A percentile compares a stretch with the other conserved stretches of the same genome.
Evolutionary conservation across 306 rosid species (phyloP).

Genomic region (Arachis stenosperma): DNA sequence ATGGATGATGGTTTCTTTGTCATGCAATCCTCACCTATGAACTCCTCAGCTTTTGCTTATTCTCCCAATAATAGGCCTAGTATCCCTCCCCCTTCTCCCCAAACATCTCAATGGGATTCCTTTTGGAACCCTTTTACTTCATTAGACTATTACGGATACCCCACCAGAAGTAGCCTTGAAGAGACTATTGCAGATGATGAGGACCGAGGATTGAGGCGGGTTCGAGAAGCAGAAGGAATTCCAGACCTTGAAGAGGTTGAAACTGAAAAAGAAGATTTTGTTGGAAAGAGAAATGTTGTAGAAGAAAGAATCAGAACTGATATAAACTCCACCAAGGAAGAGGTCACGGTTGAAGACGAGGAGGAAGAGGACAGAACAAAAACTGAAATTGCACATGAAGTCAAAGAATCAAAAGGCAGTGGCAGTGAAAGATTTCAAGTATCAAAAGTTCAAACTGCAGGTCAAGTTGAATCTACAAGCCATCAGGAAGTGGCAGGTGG

Average conservation of each 20-base stretch:
- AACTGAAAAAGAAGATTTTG: constrained; percentile 58
- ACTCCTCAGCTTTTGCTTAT: constrained; percentile 62
- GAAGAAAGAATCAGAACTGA: constrained; percentile 54
- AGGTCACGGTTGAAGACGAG: constrained; percentile 63
- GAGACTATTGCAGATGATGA: constrained; percentile 64
- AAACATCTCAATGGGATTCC: constrained; percentile 83
- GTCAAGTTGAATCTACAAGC: constrained; percentile 55
- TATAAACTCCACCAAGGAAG: constrained; percentile 53
- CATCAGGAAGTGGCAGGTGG: constrained; percentile 52
- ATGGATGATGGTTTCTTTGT: constrained; percentile 64
- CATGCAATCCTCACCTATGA: constrained; percentile 67
- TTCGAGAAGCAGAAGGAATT: constrained; percentile 86
- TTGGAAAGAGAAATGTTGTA: constrained; percentile 43
- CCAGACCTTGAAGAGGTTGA: constrained; percentile 81
- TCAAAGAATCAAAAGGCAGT: constrained; percentile 37
- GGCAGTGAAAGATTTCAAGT: constrained; percentile 47
- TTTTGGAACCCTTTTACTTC: constrained; percentile 95
- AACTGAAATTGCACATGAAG: constrained; percentile 42
- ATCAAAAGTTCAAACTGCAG: constrained; percentile 57
- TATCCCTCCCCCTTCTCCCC: constrained; percentile 82
- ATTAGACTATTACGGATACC: constrained; percentile 76
- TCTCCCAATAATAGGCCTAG: constrained; percentile 63
- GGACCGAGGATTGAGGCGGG: constrained; percentile 67
- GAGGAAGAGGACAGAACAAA: constrained; percentile 49
- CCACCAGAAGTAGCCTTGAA: constrained; percentile 54